Evolutionary conservation across 768 basidiomycete genomes (phyloP).

Genomic region (Kondoa subrosea): DNA sequence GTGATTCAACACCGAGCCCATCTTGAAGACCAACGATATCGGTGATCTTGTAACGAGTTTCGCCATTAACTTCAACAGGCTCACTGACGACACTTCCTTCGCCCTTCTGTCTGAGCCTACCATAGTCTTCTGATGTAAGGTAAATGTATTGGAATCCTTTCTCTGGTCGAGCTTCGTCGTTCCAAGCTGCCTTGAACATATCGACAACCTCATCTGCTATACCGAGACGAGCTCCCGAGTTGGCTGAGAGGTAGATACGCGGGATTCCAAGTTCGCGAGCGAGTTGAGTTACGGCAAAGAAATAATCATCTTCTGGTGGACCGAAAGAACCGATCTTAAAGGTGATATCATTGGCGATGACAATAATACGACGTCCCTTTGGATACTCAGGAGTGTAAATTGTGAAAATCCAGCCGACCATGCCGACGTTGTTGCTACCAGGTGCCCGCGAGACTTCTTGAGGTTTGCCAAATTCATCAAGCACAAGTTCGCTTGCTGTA

Average conservation of each 20-base stretch:
- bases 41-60: conserved; percentile 80
- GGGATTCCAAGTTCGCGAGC: conserved; percentile 76
- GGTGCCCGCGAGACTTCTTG: conserved; percentile 79
- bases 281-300: conserved; percentile 83
- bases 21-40: conserved; percentile 95
- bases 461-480: conserved; percentile 82
- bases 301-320: conserved; percentile 86
- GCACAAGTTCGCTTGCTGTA: conserved; percentile 71
- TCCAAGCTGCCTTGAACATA: conserved; percentile 85
- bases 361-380: conserved; percentile 65
- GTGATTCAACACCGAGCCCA: conserved; percentile 86
- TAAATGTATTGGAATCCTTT: conserved; percentile 95
- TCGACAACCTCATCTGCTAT: conserved; percentile 78
- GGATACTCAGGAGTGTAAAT: conserved; percentile 84
- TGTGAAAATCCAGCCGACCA: conserved; percentile 96
- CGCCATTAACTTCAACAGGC: conserved; percentile 71
- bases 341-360: conserved; percentile 95
- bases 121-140: conserved; percentile 75
- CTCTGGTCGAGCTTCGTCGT: conserved; percentile 59
- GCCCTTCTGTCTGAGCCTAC: conserved; percentile 76
- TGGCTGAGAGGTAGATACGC: conserved; percentile 93
- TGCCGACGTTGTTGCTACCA: conserved; percentile 86
- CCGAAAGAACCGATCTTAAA: conserved; percentile 98
- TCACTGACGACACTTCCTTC: conserved; percentile 56
- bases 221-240: conserved; percentile 94